Conservation (phyloP, 192 early-diverging fungal genomes). For the Backusella macrospora region DNA sequence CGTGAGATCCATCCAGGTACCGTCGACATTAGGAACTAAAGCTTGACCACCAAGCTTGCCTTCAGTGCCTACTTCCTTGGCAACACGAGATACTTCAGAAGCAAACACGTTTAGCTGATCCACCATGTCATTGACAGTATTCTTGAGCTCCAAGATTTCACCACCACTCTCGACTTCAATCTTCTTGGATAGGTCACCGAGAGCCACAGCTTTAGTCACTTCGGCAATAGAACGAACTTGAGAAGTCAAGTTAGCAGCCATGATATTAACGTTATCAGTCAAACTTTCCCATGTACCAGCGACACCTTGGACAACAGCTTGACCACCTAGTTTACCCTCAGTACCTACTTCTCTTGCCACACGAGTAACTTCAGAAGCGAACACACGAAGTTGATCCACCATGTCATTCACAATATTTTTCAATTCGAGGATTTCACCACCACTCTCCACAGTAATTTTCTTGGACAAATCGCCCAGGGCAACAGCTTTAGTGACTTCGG, state of each 20-base stretch:
- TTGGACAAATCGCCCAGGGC: constrained; percentile 66
- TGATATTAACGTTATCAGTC: constrained; percentile 69
- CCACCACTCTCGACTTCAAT: constrained; percentile 79
- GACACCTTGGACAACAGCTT: constrained; percentile 54
- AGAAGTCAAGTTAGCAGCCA: constrained; percentile 73
- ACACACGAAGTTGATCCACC: constrained; percentile 65
- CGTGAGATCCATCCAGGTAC: constrained; percentile 62
- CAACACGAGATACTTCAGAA: constrained; percentile 63
- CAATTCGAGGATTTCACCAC: constrained; percentile 70
- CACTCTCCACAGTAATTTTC: constrained; percentile 61
- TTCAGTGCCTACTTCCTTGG: constrained; percentile 66
- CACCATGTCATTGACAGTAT: constrained; percentile 72
- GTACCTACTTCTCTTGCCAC: constrained; percentile 57
- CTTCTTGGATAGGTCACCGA: constrained; percentile 68
- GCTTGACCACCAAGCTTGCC: constrained; percentile 80
- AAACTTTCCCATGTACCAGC: constrained; percentile 66
- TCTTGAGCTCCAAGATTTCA: constrained; percentile 76
- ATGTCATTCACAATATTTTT: constrained; percentile 73
- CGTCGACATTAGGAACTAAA: constrained; percentile 42
- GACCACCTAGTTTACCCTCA: constrained; percentile 55
- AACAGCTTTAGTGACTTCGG: constrained; percentile 63
- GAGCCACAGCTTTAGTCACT: constrained; percentile 71
- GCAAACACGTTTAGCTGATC: constrained; percentile 65
- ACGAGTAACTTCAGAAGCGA: constrained; percentile 60
- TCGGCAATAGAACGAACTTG: constrained; percentile 83